These are phyloP conservation scores for Stevia rebaudiana DNA, from an alignment of 140 eudicot genomes.

Conservation along the genomic window DNA sequence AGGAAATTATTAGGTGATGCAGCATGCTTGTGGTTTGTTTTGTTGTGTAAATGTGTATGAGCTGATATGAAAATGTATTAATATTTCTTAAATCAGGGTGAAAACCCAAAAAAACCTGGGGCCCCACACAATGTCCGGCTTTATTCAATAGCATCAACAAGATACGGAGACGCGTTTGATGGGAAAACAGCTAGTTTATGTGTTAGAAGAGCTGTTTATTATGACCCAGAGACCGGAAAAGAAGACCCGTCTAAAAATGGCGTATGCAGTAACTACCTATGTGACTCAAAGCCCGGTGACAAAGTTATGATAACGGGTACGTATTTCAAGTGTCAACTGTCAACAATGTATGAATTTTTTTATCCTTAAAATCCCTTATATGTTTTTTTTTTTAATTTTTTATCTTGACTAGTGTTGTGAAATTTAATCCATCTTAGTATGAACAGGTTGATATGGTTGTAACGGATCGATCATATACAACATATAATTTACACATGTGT, in stretches of 20 bases:
- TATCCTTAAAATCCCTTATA: too few relatives aligned
- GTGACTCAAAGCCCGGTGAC: conserved; percentile 96
- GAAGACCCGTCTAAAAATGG: conserved; percentile 91
- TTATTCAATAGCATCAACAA: conserved; percentile 90
- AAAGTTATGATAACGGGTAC: conserved; percentile 74
- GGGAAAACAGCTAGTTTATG: conserved; percentile 93
- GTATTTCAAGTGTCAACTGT: too few relatives aligned
- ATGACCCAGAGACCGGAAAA: conserved; percentile 89
- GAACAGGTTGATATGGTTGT: too few relatives aligned
- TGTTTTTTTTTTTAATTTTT: too few relatives aligned
- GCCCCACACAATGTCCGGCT: conserved; percentile 90
- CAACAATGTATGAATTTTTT: too few relatives aligned
- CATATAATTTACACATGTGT: too few relatives aligned
- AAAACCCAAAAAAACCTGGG: conserved; percentile 94
- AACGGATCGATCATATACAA: too few relatives aligned
- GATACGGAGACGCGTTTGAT: conserved; percentile 85
- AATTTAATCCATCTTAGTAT: too few relatives aligned
- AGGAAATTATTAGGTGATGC: not conserved
- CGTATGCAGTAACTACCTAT: conserved; percentile 83
- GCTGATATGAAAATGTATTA: too few relatives aligned
- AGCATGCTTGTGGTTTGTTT: not conserved
- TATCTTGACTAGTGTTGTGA: too few relatives aligned
- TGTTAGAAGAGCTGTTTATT: conserved; percentile 87
- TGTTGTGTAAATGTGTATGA: conserved; percentile 2
- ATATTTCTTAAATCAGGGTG: conserved; percentile 50